Base-by-base conservation (phyloP, 495 filamentous ascomycete genomes). In the Aspergillus steynii region DNA sequence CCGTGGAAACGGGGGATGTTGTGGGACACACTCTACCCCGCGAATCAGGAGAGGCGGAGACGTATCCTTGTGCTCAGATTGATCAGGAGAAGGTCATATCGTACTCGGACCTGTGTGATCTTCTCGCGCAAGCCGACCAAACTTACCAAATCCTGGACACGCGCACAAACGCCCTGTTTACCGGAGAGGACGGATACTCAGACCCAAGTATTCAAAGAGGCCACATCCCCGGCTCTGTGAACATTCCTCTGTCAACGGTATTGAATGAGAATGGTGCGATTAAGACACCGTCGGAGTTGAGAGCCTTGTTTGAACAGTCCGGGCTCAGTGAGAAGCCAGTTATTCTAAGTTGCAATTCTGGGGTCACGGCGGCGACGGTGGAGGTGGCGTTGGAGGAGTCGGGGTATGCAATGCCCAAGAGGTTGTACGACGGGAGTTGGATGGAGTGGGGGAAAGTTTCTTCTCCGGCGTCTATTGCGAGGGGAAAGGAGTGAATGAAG, bases 371-470 rank as follows among this genome's bases (percentile, higher is more conserved):
- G 9, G 62, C 73, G 32, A 68, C 63, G 2, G 29, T 76, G 48
- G 68, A 67, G 49, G 46, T 74, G 50, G 71, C 68, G 0, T 55
- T 76, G 56, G 42, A 46, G 15, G 51, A 61, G 10, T 61, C 63
- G 29, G 69, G 69, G 3, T 69, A 52, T 8, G 55, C 49, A 46
- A 45, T 57, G 46, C 31, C 48, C 45, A 56, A 65, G 51, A 63
- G 66, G 56, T 25, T 75, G 20, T 76, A 76, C 55, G 73, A 76
- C 68, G 73, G 73, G 9, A 76, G 73, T 55, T 76, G 73, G 73
- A 67, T 64, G 50, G 73, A 76, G 49, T 76, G 73, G 73, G 58
- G 61, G 58, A 67, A 50, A 6, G 60, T 66, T 9, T 60, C 61
- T 9, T 50, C 34, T 7, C 20, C 68, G 26, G 55, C 65, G 29